phyloP scores from a whole-genome alignment of 352 stramenopile genomes.

The Phytopythium sindhum region DNA sequence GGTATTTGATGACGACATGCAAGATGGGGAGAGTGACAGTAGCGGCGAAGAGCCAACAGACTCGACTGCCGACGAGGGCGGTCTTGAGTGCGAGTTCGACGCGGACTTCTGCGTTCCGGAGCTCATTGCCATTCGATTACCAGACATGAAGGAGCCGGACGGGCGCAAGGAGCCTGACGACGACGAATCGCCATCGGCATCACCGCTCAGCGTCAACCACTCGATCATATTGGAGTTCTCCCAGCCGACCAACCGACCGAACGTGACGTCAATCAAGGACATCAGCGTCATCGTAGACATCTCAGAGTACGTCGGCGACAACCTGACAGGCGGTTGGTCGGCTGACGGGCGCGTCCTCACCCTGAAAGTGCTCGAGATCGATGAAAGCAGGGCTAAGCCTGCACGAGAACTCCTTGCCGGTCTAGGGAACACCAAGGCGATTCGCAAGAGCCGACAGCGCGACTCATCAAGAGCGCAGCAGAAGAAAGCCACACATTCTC shows the following conservation, averaged over 20 bases:
- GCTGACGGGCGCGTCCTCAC: conserved; percentile 34
- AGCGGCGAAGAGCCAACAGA: background rate
- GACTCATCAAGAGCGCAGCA: background rate
- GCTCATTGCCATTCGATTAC: conserved; percentile 48
- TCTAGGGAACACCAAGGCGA: conserved; percentile 22
- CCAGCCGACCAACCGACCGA: conserved; percentile 46
- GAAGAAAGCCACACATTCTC: background rate
- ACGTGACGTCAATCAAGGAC: conserved; percentile 18
- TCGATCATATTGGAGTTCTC: conserved; percentile 53
- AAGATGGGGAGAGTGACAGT: background rate
- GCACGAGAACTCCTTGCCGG: conserved; percentile 40
- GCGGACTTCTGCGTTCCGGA: conserved; percentile 45
- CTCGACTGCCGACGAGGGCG: background rate
- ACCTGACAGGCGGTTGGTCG: conserved; percentile 33
- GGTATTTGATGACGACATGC: background rate
- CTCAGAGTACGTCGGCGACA: conserved; percentile 54
- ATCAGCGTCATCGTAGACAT: conserved; percentile 52
- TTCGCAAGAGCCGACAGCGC: background rate
- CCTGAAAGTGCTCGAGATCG: conserved; percentile 38
- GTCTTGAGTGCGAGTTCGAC: conserved; percentile 47
- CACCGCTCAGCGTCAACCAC: conserved; percentile 34
- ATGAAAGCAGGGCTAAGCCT: conserved; percentile 28
- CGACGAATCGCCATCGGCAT: background rate
- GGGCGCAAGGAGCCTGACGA: background rate
- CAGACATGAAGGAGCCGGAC: conserved; percentile 19